A percentile compares a stretch with the other conserved stretches of the same genome.
These are phyloP conservation scores for Parastagonospora nodorum DNA, from an alignment of 2,329 filamentous ascomycete species.

Conservation along the genomic window DNA sequence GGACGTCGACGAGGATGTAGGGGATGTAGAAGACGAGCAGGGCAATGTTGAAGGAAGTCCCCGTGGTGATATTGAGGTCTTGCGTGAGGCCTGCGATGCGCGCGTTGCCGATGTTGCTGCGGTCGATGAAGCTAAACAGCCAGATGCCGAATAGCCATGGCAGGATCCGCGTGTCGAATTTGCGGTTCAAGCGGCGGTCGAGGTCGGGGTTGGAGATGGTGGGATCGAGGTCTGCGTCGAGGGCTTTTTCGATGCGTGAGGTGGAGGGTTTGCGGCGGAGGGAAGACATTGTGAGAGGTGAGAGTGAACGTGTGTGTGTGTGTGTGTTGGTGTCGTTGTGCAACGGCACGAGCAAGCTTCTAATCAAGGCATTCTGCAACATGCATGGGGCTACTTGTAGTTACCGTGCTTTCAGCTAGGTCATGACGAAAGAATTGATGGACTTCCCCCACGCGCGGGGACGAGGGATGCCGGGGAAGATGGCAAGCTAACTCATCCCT, in stretches of 20 bases:
- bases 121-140: conserved; percentile 55
- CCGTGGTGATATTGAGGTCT: conserved; percentile 47
- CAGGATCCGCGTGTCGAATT: conserved; percentile 51
- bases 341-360: neutral
- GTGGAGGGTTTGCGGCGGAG: neutral
- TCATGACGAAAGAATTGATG: neutral
- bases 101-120: conserved; percentile 51
- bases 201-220: conserved; percentile 12
- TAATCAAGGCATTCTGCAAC: neutral
- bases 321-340: neutral
- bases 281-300: neutral
- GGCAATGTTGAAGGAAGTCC: conserved; percentile 49
- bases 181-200: conserved; percentile 46
- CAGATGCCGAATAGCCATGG: conserved; percentile 54
- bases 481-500: too few relatives aligned
- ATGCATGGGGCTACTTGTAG: neutral
- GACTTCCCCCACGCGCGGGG: neutral
- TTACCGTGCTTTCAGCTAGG: neutral
- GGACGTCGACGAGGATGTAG: conserved; percentile 51
- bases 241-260: neutral
- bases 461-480: neutral
- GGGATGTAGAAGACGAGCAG: conserved; percentile 53
- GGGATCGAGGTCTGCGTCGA: neutral
- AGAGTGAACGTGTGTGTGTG: neutral
- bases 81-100: conserved; percentile 49